A percentile compares a stretch with the other conserved stretches of the same genome.
Evolutionary conservation across 345 rosid species (phyloP).

Genomic region (Dipteronia dyeriana): DNA sequence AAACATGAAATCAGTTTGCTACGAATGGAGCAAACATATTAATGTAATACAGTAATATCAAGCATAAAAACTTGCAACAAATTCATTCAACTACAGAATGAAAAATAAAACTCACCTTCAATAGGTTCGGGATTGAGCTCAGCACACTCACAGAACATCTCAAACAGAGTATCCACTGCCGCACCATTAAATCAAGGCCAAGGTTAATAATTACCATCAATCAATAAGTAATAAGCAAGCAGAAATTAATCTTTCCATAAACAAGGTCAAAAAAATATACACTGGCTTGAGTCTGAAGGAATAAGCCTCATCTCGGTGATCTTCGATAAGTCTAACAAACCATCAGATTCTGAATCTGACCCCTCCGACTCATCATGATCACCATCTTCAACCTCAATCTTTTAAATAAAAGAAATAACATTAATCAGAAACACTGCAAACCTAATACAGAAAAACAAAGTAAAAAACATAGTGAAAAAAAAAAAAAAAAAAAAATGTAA

Average conservation of each 20-base stretch:
- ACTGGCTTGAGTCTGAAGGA: slow-evolving; percentile 80
- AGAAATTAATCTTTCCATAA: neutral
- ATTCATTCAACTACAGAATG: neutral
- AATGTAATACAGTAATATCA: neutral
- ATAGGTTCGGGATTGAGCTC: slow-evolving; percentile 91
- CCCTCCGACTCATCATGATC: slow-evolving; percentile 60
- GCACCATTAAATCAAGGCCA: slow-evolving; percentile 16
- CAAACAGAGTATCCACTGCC: slow-evolving; percentile 85
- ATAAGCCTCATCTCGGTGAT: slow-evolving; percentile 89
- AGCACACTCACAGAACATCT: slow-evolving; percentile 84
- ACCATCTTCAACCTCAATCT: slow-evolving; percentile 70
- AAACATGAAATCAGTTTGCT: neutral
- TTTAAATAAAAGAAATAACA: slow-evolving; percentile 10
- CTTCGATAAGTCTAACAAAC: slow-evolving; percentile 59
- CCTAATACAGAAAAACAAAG: neutral
- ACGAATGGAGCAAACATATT: neutral
- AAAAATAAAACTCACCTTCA: slow-evolving; percentile 50
- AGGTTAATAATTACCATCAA: neutral
- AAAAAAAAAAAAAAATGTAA: too few relatives aligned
- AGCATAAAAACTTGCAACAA: neutral
- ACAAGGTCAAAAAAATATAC: slow-evolving; percentile 36
- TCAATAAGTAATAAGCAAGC: neutral
- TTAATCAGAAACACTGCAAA: slow-evolving; percentile 11
- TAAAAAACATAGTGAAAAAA: too few relatives aligned
- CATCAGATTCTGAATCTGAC: slow-evolving; percentile 60